Conservation (phyloP, 2,329 filamentous ascomycete genomes). For the Aspergillus sp. region DNA sequence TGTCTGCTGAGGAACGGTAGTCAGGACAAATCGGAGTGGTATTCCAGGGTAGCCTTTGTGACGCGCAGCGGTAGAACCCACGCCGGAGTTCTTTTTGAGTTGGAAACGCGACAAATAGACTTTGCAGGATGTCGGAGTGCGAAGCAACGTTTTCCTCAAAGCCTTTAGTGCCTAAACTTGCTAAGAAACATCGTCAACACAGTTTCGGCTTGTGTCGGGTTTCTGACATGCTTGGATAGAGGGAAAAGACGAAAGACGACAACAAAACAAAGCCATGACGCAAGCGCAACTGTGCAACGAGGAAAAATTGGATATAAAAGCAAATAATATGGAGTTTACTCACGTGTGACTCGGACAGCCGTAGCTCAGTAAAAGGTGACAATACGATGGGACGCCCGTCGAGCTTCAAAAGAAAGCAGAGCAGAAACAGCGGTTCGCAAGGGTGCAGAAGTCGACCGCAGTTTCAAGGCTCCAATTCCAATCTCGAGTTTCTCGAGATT, state of each 20-base stretch:
- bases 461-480: neutral
- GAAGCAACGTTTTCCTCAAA: neutral
- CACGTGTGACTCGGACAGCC: neutral
- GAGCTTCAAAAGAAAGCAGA: neutral
- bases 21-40: slow-evolving; percentile 28
- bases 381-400: neutral
- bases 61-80: slow-evolving; percentile 16
- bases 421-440: neutral
- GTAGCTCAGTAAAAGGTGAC: neutral
- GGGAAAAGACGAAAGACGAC: neutral
- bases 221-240: neutral
- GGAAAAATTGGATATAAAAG: neutral
- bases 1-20: slow-evolving; percentile 29
- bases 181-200: slow-evolving; percentile 1
- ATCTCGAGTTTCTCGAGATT: neutral
- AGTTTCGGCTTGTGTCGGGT: neutral
- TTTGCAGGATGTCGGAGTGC: neutral
- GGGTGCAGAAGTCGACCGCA: neutral
- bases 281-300: neutral
- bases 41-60: slow-evolving; percentile 18
- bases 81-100: slow-evolving; percentile 6
- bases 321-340: neutral
- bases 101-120: neutral
- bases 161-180: neutral
- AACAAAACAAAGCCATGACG: neutral